Conservation (phyloP, 495 filamentous ascomycete species). For the Penicillium bovifimosum region DNA sequence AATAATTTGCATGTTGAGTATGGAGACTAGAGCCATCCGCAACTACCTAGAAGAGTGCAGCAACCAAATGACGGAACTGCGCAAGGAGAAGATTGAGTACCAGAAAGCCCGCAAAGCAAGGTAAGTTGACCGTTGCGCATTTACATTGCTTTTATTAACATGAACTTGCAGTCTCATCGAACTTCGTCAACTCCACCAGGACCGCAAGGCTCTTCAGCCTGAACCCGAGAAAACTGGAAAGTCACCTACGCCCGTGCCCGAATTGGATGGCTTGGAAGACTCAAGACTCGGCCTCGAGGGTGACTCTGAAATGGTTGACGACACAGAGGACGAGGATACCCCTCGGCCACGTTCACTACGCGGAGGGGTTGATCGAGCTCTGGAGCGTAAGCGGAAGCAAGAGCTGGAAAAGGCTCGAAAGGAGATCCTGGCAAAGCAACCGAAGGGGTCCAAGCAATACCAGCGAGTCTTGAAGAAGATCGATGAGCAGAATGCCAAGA, state of each 20-base stretch:
- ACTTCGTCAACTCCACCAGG: slow-evolving; percentile 73
- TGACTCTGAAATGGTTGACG: slow-evolving; percentile 44
- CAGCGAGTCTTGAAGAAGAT: slow-evolving; percentile 83
- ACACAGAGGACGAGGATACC: slow-evolving; percentile 58
- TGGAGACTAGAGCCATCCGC: slow-evolving; percentile 77
- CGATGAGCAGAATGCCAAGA: slow-evolving; percentile 70
- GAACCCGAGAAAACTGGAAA: slow-evolving; percentile 45
- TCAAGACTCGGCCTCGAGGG: slow-evolving; percentile 60
- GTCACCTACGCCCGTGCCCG: slow-evolving; percentile 60
- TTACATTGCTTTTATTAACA: slow-evolving; percentile 10
- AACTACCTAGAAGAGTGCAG: slow-evolving; percentile 86
- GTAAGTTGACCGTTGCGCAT: slow-evolving; percentile 51
- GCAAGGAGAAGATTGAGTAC: slow-evolving; percentile 92
- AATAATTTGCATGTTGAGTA: slow-evolving; percentile 80
- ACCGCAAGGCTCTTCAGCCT: slow-evolving; percentile 79
- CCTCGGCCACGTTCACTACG: slow-evolving; percentile 65
- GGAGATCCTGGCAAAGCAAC: slow-evolving; percentile 71
- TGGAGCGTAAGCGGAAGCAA: slow-evolving; percentile 76
- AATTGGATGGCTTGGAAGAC: slow-evolving; percentile 51
- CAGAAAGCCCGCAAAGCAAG: slow-evolving; percentile 75
- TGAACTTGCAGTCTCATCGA: slow-evolving; percentile 63
- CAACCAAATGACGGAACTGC: slow-evolving; percentile 83
- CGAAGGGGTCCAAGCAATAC: slow-evolving; percentile 84
- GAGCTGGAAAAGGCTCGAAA: slow-evolving; percentile 76
- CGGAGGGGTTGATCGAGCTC: slow-evolving; percentile 68